Evolutionary conservation across 257 asterid genomes (phyloP).

Genomic region (Petrea volubilis): DNA sequence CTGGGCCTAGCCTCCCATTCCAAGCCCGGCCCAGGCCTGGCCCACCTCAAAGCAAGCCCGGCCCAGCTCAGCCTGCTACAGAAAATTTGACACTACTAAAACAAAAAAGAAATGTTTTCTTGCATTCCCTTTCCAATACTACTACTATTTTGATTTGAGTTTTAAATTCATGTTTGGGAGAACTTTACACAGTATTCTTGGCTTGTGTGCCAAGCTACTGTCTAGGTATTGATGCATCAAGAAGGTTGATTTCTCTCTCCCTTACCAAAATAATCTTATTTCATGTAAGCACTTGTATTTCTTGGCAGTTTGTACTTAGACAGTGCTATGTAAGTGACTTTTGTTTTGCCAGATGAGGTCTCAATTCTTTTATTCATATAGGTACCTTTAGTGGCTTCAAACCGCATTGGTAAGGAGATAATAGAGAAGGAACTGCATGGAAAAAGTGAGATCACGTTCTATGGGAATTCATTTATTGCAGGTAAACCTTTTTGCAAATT

Average conservation of each 20-base stretch:
- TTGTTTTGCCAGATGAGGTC: not conserved
- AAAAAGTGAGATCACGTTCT: constrained; percentile 81
- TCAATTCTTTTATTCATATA: constrained; percentile 25
- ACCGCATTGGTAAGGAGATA: constrained; percentile 86
- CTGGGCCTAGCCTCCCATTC: too few relatives aligned
- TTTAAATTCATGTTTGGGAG: not conserved
- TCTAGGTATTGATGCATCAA: not conserved
- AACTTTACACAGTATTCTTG: not conserved
- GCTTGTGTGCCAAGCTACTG: too few relatives aligned
- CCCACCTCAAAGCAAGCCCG: too few relatives aligned
- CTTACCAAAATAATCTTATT: too few relatives aligned
- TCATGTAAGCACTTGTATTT: too few relatives aligned
- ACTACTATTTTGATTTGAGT: not conserved
- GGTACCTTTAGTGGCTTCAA: constrained; percentile 96
- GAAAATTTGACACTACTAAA: too few relatives aligned
- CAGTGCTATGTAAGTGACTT: not conserved
- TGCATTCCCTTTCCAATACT: not conserved
- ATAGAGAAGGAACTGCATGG: constrained; percentile 91
- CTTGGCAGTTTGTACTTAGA: not conserved
- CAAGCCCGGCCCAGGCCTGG: too few relatives aligned
- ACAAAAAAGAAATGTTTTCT: not conserved
- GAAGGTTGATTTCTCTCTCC: not conserved
- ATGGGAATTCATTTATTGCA: constrained; percentile 92
- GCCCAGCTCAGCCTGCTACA: too few relatives aligned
- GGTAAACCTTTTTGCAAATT: constrained; percentile 45